Conservation (phyloP, 2,329 filamentous ascomycete genomes). For the Fusarium udum region DNA sequence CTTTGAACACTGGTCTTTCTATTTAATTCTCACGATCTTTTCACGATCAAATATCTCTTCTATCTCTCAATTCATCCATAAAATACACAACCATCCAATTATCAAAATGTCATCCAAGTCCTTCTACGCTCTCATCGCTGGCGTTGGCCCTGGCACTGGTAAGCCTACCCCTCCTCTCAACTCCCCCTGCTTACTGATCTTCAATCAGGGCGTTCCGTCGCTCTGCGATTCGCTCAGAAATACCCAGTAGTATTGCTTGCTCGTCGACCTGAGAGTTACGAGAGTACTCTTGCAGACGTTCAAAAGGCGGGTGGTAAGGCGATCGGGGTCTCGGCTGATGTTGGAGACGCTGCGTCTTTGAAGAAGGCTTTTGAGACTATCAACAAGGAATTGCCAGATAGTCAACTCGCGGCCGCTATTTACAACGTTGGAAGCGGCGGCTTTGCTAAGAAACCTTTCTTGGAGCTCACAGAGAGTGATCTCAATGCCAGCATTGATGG, state of each 20-base stretch:
- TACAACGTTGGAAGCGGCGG: conserved; percentile 71
- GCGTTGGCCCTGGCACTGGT: conserved; percentile 76
- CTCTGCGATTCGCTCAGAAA: conserved; percentile 66
- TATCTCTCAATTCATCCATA: background rate
- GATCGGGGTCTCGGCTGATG: conserved; percentile 70
- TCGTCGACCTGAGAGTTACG: conserved; percentile 71
- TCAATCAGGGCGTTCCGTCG: conserved; percentile 55
- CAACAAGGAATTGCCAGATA: conserved; percentile 64
- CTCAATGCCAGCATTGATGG: conserved; percentile 57
- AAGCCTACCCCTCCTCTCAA: conserved; percentile 2
- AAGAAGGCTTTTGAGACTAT: conserved; percentile 70
- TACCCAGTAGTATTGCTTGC: conserved; percentile 83
- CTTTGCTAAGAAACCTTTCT: conserved; percentile 64
- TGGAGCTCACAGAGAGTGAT: conserved; percentile 63
- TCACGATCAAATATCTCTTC: background rate
- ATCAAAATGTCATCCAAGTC: conserved; percentile 35
- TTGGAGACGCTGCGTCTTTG: conserved; percentile 56
- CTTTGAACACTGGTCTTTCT: background rate
- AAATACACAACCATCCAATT: too few species aligned
- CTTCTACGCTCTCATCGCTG: conserved; percentile 75
- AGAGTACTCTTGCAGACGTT: conserved; percentile 75
- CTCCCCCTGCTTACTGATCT: background rate
- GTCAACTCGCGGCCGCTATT: conserved; percentile 70
- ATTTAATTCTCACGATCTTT: background rate
- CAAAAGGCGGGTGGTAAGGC: conserved; percentile 73